phyloP scores from a whole-genome alignment of 352 stramenopile genomes.

The Albugo candida region DNA sequence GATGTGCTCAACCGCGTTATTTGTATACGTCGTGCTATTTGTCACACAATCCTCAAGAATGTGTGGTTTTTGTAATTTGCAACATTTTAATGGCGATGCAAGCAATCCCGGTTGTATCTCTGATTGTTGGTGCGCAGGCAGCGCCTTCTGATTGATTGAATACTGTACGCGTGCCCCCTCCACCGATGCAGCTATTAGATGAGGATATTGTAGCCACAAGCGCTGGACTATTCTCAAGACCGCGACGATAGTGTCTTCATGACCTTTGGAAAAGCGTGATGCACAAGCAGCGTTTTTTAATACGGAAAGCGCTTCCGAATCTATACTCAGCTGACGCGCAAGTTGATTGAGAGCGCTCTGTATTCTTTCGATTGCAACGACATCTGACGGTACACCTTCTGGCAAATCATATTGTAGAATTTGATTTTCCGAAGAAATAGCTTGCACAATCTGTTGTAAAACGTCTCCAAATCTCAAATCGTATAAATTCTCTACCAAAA shows the following conservation, averaged over 20 bases:
- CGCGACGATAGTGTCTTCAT: slow-evolving; percentile 18
- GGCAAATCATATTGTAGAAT: background rate
- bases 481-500: slow-evolving; percentile 29
- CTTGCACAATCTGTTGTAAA: slow-evolving; percentile 23
- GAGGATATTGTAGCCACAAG: slow-evolving; percentile 2
- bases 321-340: background rate
- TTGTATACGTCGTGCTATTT: slow-evolving; percentile 4
- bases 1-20: too few species aligned
- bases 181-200: too few species aligned
- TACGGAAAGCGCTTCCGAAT: slow-evolving; percentile 20
- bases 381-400: background rate
- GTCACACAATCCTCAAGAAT: slow-evolving; percentile 1
- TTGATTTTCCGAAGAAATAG: slow-evolving; percentile 10
- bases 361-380: slow-evolving; percentile 2
- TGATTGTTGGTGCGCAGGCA: background rate
- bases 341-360: background rate
- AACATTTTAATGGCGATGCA: background rate
- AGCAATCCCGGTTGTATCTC: slow-evolving; percentile 1
- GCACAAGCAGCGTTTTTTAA: slow-evolving; percentile 26
- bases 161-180: too few species aligned
- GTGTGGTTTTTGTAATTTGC: background rate
- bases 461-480: slow-evolving; percentile 43
- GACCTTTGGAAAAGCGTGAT: slow-evolving; percentile 15
- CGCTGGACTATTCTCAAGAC: slow-evolving; percentile 26
- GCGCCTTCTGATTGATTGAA: background rate